A percentile compares a stretch with the other conserved stretches of the same genome.
Evolutionary conservation across 202 grass and related monocot genomes (phyloP).

Genomic region (Zizania palustris): DNA sequence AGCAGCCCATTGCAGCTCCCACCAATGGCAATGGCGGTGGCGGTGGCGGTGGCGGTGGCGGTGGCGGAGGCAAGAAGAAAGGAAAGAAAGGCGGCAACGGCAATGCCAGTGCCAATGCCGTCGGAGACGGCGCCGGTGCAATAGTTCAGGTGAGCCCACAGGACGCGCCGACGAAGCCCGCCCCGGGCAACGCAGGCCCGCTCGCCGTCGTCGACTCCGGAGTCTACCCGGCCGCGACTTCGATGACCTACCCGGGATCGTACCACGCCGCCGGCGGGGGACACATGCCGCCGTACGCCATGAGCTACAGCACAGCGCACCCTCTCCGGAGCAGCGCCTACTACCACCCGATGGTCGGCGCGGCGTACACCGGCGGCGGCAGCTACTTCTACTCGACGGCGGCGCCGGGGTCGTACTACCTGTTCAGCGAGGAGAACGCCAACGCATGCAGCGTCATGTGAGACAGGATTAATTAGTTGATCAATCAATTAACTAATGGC

Average conservation of each 20-base stretch:
- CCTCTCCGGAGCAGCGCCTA: slow-evolving; percentile 68
- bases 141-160: slow-evolving; percentile 27
- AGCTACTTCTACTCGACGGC: slow-evolving; percentile 68
- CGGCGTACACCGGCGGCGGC: slow-evolving; percentile 37
- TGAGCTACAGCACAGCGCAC: slow-evolving; percentile 75
- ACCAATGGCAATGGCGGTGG: slow-evolving; percentile 17
- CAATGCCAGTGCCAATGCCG: slow-evolving; percentile 7
- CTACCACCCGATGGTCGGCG: slow-evolving; percentile 50
- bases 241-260: slow-evolving; percentile 50
- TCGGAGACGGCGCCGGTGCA: slow-evolving; percentile 33
- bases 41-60: slow-evolving; percentile 31
- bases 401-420: slow-evolving; percentile 73
- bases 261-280: slow-evolving; percentile 15
- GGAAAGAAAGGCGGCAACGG: slow-evolving; percentile 54
- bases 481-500: background rate
- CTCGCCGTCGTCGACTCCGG: slow-evolving; percentile 6
- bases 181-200: too few species aligned
- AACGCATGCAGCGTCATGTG: slow-evolving; percentile 91
- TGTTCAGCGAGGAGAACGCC: slow-evolving; percentile 99
- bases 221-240: slow-evolving; percentile 26
- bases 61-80: slow-evolving; percentile 61
- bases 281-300: slow-evolving; percentile 59
- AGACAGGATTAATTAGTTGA: slow-evolving; percentile 28
- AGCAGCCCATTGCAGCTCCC: slow-evolving; percentile 37
- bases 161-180: slow-evolving; percentile 33